Evolutionary conservation across 140 eudicot species (phyloP).

Genomic region (Anethum foeniculum): DNA sequence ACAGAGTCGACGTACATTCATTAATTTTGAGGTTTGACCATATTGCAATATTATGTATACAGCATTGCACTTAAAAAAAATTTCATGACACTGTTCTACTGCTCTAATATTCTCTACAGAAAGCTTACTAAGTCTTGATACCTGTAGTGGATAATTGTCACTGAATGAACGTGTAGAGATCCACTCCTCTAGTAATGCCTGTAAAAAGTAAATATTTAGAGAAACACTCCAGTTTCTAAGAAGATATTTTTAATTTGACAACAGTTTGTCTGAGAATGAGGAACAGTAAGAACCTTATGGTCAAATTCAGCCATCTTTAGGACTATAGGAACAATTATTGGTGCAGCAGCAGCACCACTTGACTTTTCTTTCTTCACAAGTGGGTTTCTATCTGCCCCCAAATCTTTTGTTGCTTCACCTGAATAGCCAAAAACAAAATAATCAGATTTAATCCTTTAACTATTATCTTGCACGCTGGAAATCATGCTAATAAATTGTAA

Average conservation of each 20-base stretch:
- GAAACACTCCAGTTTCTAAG: not conserved
- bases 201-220: slow-evolving; percentile 15
- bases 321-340: slow-evolving; percentile 85
- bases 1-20: not conserved
- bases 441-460: not conserved
- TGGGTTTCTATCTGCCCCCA: slow-evolving; percentile 34
- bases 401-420: slow-evolving; percentile 46
- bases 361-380: slow-evolving; percentile 49
- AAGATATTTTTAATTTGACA: not conserved
- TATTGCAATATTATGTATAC: not conserved
- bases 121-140: slow-evolving; percentile 11
- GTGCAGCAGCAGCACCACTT: slow-evolving; percentile 55
- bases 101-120: not conserved
- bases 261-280: not conserved
- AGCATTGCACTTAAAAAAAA: not conserved
- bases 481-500: not conserved
- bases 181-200: slow-evolving; percentile 99
- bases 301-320: slow-evolving; percentile 95
- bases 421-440: slow-evolving; percentile 23
- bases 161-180: slow-evolving; percentile 68
- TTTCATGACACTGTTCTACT: not conserved
- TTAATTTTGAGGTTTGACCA: not conserved
- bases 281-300: slow-evolving; percentile 55
- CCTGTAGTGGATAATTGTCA: slow-evolving; percentile 67
- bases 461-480: slow-evolving; percentile 1